Percentiles rank a stretch among this genome's conserved stretches.
These are phyloP conservation scores for Talaromyces piceae DNA, from an alignment of 2,329 filamentous ascomycete genomes.

Conservation along the genomic window DNA sequence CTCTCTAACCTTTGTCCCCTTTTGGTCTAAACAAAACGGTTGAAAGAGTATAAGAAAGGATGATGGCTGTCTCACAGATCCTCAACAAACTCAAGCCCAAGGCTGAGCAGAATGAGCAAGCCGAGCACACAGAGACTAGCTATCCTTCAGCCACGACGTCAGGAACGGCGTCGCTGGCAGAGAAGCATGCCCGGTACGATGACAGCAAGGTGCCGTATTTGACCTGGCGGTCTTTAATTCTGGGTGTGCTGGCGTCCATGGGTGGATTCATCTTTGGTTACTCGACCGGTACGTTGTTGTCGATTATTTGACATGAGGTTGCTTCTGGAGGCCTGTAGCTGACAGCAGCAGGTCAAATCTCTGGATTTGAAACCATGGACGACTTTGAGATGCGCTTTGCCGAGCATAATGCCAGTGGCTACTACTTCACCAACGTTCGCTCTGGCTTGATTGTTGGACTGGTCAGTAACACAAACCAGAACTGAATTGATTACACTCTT, in stretches of 20 bases:
- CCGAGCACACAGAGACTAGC: conserved; percentile 23
- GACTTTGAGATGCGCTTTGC: conserved; percentile 39
- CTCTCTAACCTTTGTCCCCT: not conserved
- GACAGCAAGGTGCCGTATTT: conserved; percentile 37
- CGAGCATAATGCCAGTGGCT: conserved; percentile 18
- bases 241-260: conserved; percentile 41
- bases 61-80: conserved; percentile 10
- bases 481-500: not conserved
- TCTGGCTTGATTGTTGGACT: conserved; percentile 40
- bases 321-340: no score
- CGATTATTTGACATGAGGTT: no score
- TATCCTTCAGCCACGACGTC: conserved; percentile 23
- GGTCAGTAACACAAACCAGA: conserved; percentile 23
- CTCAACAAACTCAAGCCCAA: conserved; percentile 20
- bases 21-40: not conserved
- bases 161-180: conserved; percentile 23
- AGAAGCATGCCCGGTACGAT: conserved; percentile 30
- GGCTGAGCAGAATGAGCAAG: conserved; percentile 17
- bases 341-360: conserved; percentile 30
- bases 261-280: conserved; percentile 43
- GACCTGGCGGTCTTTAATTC: conserved; percentile 36
- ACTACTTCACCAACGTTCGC: conserved; percentile 38
- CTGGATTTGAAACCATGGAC: conserved; percentile 40
- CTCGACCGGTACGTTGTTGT: conserved; percentile 34
- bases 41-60: not conserved